phyloP scores from a whole-genome alignment of 805 yeast genomes.

The Ogataea henricii region DNA sequence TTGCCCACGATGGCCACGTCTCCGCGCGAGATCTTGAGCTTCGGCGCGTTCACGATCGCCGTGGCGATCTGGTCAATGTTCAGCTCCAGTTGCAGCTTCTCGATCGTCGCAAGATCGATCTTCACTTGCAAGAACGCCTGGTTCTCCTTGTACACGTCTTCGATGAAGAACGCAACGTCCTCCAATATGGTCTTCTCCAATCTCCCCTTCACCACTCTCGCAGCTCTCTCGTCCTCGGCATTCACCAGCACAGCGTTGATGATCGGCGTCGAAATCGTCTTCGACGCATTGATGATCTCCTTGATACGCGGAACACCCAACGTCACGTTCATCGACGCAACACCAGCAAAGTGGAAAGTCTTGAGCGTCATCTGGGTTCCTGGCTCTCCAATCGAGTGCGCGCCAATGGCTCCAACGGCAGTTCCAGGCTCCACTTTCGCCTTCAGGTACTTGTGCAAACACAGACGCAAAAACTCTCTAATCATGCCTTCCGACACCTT shows the following conservation, averaged over 20 bases:
- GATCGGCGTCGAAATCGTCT: conserved; percentile 92
- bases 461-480: conserved; percentile 66
- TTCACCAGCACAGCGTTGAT: conserved; percentile 93
- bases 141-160: conserved; percentile 86
- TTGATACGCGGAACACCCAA: conserved; percentile 99
- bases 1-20: conserved; percentile 71
- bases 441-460: conserved; percentile 77
- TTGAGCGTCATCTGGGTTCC: conserved; percentile 97
- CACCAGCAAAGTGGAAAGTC: conserved; percentile 92
- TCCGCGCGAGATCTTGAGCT: conserved; percentile 73
- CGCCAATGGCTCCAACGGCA: conserved; percentile 99
- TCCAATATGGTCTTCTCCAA: conserved; percentile 86
- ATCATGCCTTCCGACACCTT: conserved; percentile 67
- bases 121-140: conserved; percentile 78
- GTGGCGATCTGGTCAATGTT: conserved; percentile 81
- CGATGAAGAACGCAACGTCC: conserved; percentile 86
- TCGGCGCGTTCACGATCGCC: conserved; percentile 84
- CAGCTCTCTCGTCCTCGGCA: conserved; percentile 94
- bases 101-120: conserved; percentile 82
- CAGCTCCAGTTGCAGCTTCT: conserved; percentile 84
- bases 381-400: conserved; percentile 98
- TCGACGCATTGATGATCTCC: conserved; percentile 97
- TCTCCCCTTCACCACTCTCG: conserved; percentile 97
- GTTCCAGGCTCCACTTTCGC: conserved; percentile 99
- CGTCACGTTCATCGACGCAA: conserved; percentile 98